phyloP scores from a whole-genome alignment of 257 asterid genomes.

The Fraxinus pennsylvanica region DNA sequence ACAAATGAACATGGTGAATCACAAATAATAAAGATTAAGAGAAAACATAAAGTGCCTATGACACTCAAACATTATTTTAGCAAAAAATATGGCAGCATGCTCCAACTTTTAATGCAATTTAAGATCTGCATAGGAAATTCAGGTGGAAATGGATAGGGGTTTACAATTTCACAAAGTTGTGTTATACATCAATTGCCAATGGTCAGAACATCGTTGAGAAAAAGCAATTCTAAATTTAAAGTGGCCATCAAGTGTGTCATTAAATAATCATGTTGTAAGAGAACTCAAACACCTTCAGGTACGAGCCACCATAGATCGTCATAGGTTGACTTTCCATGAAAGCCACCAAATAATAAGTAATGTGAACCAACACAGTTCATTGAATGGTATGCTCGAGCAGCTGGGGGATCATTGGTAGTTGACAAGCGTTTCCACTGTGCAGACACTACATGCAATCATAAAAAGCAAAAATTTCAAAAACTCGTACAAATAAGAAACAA shows the following conservation, averaged over 20 bases:
- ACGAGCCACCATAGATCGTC: conserved; percentile 99
- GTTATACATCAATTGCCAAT: not conserved
- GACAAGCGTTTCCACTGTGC: conserved; percentile 92
- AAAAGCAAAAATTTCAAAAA: conserved; percentile 1
- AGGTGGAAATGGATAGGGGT: conserved; percentile 8
- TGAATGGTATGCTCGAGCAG: conserved; percentile 96
- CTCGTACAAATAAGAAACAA: not conserved
- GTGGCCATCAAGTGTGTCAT: not conserved
- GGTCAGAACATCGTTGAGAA: not conserved
- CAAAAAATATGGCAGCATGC: not conserved
- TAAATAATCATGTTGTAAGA: not conserved
- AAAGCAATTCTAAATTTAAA: not conserved
- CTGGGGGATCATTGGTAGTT: conserved; percentile 72
- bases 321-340: conserved; percentile 87
- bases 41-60: not conserved
- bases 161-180: conserved; percentile 3
- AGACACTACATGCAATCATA: conserved; percentile 51
- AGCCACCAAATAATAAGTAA: conserved; percentile 86
- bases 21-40: not conserved
- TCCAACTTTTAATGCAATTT: conserved; percentile 2
- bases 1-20: conserved; percentile 14
- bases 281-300: conserved; percentile 68
- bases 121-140: not conserved
- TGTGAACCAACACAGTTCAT: conserved; percentile 77
- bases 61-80: not conserved